A percentile compares a stretch with the other conserved stretches of the same genome.
phyloP scores from a whole-genome alignment of 2,329 filamentous ascomycete genomes.

The Chlorencoelia australis region DNA sequence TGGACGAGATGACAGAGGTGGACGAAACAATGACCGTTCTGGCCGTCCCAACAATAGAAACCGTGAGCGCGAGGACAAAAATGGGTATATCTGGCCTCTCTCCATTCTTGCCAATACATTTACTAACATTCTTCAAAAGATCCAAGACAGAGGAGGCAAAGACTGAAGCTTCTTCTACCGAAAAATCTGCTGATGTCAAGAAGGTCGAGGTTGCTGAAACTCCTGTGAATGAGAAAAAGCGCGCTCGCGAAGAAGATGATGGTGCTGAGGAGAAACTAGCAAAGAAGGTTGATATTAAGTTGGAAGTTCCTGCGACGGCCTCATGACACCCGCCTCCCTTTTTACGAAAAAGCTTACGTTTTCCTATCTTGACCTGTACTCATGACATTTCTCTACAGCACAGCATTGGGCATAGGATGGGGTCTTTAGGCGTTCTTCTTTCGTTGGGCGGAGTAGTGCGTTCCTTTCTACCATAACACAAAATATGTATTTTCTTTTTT shows the following conservation, averaged over 20 bases:
- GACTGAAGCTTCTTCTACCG: too few species aligned
- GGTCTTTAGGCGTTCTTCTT: background rate
- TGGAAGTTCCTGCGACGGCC: conserved; percentile 16
- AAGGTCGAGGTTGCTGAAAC: conserved; percentile 12
- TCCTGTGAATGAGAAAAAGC: conserved; percentile 20
- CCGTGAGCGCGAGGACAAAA: conserved; percentile 27
- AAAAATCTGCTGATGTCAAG: conserved; percentile 12
- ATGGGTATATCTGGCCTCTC: conserved; percentile 15
- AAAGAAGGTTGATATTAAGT: conserved; percentile 48
- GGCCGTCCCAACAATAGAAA: conserved; percentile 29
- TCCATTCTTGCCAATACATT: background rate
- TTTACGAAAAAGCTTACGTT: too few species aligned
- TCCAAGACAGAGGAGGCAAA: conserved; percentile 12
- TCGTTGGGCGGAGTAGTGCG: too few species aligned
- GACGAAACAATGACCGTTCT: conserved; percentile 32
- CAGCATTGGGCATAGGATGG: conserved; percentile 3
- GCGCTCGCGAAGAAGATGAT: conserved; percentile 37
- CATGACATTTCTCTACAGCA: too few species aligned
- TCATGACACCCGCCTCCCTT: conserved; percentile 17
- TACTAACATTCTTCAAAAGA: conserved; percentile 14
- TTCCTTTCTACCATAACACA: too few species aligned
- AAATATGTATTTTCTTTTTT: too few species aligned
- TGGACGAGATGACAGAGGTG: conserved; percentile 34
- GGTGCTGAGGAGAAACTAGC: conserved; percentile 37
- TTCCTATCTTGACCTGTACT: too few species aligned